Percentiles rank a stretch among this genome's conserved stretches.
These are phyloP conservation scores for Rosa persica DNA, from an alignment of 306 rosid species.

Conservation along the genomic window DNA sequence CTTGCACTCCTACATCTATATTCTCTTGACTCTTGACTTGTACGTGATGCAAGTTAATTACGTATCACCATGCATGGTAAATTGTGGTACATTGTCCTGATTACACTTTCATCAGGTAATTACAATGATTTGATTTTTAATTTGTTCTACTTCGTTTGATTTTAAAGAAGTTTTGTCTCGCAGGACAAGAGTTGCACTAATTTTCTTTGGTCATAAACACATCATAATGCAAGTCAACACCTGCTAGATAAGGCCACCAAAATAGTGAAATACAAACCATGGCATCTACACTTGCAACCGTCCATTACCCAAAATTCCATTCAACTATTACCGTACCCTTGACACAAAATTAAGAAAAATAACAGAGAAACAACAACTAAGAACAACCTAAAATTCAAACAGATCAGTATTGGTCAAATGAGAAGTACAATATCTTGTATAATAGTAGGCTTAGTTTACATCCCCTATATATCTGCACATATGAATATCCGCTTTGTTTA, in stretches of 20 bases:
- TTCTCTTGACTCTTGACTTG: not conserved
- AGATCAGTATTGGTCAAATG: not conserved
- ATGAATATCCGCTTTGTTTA: conserved; percentile 3
- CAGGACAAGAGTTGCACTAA: not conserved
- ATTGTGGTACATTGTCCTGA: not conserved
- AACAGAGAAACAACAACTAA: not conserved
- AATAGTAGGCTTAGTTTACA: not conserved
- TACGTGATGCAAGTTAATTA: not conserved
- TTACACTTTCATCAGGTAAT: not conserved
- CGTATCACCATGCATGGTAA: not conserved
- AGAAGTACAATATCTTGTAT: conserved; percentile 3
- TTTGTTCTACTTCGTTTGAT: not conserved
- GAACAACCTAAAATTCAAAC: conserved; percentile 31
- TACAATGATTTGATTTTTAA: not conserved
- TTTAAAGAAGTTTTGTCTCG: not conserved
- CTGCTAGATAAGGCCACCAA: conserved; percentile 6
- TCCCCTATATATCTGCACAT: conserved; percentile 8
- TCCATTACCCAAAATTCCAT: conserved; percentile 20
- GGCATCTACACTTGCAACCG: not conserved
- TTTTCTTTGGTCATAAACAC: conserved; percentile 1
- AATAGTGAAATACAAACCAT: not conserved
- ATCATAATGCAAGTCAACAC: not conserved
- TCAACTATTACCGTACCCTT: not conserved
- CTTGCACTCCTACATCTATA: not conserved
- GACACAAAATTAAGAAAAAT: not conserved